Base-by-base conservation (phyloP, 2,329 filamentous ascomycete genomes). In the Epichloe elymi region DNA sequence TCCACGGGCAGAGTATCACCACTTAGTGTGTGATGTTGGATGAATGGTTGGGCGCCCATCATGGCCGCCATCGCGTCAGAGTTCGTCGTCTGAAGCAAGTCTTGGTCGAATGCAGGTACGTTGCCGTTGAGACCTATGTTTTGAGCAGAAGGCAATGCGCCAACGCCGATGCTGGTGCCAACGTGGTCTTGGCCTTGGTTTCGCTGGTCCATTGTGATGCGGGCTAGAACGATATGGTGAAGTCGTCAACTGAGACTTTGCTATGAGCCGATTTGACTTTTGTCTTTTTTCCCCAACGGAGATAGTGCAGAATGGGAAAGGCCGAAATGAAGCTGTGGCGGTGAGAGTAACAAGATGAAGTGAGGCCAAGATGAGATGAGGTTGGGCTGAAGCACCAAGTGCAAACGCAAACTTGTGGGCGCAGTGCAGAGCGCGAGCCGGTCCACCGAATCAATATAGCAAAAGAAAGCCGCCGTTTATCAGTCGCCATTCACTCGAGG, bases 11-110 rank as follows among this genome's bases (percentile, higher is more conserved):
- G 23, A 17, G 30, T n/a, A 43, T 37, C 55, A 37, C 33, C 40
- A 36, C 56, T 51, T 50, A 64, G 55, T 40, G 58, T 56, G 12
- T 60, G 57, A 49, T 62, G 58, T 38, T 57, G 52, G 43, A 60
- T 54, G 46, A 65, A 60, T 23, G 57, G 52, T 37, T 58, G 59
- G 49, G 54, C 52, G 3, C 54, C 54, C 54, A 62, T 51, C 50
- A 65, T 54, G 49, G 50, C 53, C 1, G 56, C 56, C 55, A 64
- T 53, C 19, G 57, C 46, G 19, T 47, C 37, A 5, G 51, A 30
- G 40, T 51, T 46, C 14, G 49, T 36, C 2, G 52, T 46, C 26
- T 30, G 45, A n/a, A 48, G 40, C 33, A 53, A n/a, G 17, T 46
- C 36, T 20, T 49, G 49, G 23, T 51, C 53, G 20, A 55, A 42